Conservation (phyloP, 2,329 filamentous ascomycete genomes). For the Blumeria hordei region DNA sequence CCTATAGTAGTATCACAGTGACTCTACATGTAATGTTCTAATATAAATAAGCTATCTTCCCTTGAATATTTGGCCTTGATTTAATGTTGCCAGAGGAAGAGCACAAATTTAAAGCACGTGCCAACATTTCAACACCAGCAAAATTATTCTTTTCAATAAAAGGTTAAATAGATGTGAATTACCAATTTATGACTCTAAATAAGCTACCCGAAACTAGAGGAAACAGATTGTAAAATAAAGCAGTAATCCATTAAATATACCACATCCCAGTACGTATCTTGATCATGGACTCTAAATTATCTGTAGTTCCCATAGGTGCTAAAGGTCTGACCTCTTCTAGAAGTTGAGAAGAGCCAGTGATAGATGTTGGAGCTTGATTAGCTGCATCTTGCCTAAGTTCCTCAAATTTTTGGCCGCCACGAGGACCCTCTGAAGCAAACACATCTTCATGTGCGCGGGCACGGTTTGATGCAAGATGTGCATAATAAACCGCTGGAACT, state of each 20-base stretch:
- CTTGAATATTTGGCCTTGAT: no score
- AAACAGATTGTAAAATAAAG: no score
- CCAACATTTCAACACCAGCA: no score
- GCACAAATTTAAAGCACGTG: no score
- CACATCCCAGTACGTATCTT: constrained; percentile 14
- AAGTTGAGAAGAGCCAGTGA: constrained; percentile 5
- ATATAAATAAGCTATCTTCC: no score
- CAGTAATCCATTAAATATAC: constrained; percentile 12
- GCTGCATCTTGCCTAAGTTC: constrained; percentile 9
- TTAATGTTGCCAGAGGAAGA: no score
- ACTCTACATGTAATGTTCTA: no score
- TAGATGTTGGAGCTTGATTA: constrained; percentile 5
- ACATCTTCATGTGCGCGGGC: constrained; percentile 48
- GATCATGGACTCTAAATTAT: constrained; percentile 3
- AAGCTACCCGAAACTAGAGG: no score
- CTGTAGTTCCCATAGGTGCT: constrained; percentile 9
- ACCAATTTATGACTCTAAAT: no score
- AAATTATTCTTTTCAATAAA: no score
- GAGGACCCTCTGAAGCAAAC: constrained; percentile 21
- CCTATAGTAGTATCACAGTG: no score
- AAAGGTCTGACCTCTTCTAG: constrained; percentile 8
- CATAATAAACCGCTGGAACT: constrained; percentile 79
- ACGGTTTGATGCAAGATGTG: constrained; percentile 66
- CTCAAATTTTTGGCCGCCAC: constrained; percentile 19
- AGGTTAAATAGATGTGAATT: no score